phyloP scores from a whole-genome alignment of 2,329 filamentous ascomycete genomes.

The Ceratocystis cubensis region DNA sequence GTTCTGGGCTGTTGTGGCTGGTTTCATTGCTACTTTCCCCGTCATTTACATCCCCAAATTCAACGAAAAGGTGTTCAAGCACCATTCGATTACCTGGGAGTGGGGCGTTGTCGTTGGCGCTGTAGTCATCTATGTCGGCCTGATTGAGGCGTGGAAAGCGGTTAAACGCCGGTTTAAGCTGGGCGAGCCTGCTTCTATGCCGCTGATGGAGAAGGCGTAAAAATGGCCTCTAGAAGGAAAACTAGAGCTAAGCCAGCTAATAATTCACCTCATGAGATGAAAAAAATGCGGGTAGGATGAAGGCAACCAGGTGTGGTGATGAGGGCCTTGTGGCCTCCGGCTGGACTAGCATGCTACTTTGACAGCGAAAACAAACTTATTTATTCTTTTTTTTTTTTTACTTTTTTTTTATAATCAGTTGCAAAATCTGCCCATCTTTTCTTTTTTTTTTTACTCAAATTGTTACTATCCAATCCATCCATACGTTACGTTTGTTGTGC shows the following conservation, averaged over 20 bases:
- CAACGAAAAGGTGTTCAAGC: conserved; percentile 56
- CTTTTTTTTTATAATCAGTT: background rate
- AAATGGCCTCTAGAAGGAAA: background rate
- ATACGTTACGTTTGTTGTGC: background rate
- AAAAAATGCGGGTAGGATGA: no score
- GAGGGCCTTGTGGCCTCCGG: background rate
- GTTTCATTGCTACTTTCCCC: conserved; percentile 48
- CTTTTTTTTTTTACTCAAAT: background rate
- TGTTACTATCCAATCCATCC: background rate
- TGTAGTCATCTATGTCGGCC: conserved; percentile 46
- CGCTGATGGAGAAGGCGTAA: conserved; percentile 13
- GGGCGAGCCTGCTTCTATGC: conserved; percentile 23
- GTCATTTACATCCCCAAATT: conserved; percentile 56
- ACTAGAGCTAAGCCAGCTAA: no score
- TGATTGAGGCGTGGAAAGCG: conserved; percentile 59
- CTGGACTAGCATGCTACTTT: no score
- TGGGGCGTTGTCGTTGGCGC: conserved; percentile 55
- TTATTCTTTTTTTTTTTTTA: background rate
- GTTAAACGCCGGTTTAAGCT: conserved; percentile 41
- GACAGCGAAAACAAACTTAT: background rate
- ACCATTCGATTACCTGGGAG: conserved; percentile 56
- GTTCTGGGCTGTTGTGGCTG: conserved; percentile 49
- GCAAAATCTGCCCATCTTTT: background rate
- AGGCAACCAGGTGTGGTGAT: background rate
- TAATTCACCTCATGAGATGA: no score